A percentile compares a stretch with the other conserved stretches of the same genome.
Evolutionary conservation across 2,329 filamentous ascomycete genomes (phyloP).

Genomic region (Neobulgaria alba): DNA sequence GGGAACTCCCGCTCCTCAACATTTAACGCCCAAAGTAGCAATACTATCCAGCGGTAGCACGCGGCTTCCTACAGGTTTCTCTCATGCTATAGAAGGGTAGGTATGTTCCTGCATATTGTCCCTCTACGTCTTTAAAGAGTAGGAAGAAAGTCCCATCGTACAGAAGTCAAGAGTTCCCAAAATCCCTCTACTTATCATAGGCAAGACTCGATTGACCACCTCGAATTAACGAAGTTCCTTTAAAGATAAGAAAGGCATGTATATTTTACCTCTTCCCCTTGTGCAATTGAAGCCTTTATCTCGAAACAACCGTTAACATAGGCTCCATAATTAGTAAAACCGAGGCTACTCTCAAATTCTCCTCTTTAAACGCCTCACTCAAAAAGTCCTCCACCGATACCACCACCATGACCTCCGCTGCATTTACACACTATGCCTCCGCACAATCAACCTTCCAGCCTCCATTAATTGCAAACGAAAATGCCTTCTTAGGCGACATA

Average conservation of each 20-base stretch:
- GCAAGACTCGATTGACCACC: no score
- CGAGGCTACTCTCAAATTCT: conserved; percentile 9
- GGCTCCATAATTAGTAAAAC: neutral
- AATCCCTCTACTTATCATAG: neutral
- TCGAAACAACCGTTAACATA: neutral
- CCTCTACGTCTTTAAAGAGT: no score
- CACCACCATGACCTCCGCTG: conserved; percentile 14
- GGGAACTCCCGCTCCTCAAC: no score
- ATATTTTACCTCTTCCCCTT: neutral
- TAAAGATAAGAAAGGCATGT: neutral
- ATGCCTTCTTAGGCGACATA: conserved; percentile 53
- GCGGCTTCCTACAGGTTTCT: neutral
- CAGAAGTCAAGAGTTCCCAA: neutral
- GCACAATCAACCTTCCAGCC: conserved; percentile 49
- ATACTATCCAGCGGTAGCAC: neutral
- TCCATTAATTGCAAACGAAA: conserved; percentile 54
- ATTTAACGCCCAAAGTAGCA: neutral
- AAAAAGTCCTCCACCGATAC: conserved; percentile 5
- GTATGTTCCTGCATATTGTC: no score
- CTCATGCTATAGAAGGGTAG: no score
- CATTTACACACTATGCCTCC: conserved; percentile 37
- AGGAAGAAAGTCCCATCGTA: neutral
- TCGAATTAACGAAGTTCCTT: no score
- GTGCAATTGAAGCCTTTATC: neutral
- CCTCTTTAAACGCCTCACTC: conserved; percentile 27